Base-by-base conservation (phyloP, 2,329 filamentous ascomycete species). In the Trichoderma citrinoviride region DNA sequence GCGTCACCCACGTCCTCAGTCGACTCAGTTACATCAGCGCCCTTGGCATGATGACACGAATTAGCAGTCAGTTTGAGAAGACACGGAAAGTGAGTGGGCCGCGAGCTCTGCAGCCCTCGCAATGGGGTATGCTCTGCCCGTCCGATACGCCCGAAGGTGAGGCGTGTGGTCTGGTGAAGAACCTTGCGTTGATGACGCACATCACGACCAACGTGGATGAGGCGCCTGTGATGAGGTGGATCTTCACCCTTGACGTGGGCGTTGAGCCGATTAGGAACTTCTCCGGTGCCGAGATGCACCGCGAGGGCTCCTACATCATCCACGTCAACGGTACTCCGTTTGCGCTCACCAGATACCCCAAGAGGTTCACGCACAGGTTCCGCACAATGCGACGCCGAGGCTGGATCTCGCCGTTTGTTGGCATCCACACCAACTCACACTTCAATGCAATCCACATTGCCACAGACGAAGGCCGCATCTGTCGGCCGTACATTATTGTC, bases 81-180 rank as follows among this genome's bases (percentile, higher is more conserved):
- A 98, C 95, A 2, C 83, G 95, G 71, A 99, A 99, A 78, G 93
- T 99, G 67, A 93, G 90, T 74, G 96, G 96, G 69, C 95, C 96
- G 72, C 89, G 95, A 85, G 95, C 96, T 19, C 83, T 99, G 55
- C 95, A 99, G 74, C 93, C 95, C 7, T 99, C 95, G 0, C 95
- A 99, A 71, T 99, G 97, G 80, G 95, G 95, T 71, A 97, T 99
- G 93, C 83, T 99, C 62, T 99, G 95, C 75, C 91, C 93, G 0
- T 96, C 95, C 12, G 95, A 99, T 82, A 99, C 95, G 0, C 95
- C 95, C 7, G 95, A 99, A 88, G 95, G 95, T 79, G 95, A 99
- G 81, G 93, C 95, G 12, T 99, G 95, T 79, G 95, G 95, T 83
- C 80, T 99, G 65, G 93, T 99, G 71, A 99, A 99, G 83, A 99